A percentile compares a stretch with the other conserved stretches of the same genome.
These are phyloP conservation scores for Wickerhamomyces chambardii DNA, from an alignment of 805 yeast species.

Conservation along the genomic window DNA sequence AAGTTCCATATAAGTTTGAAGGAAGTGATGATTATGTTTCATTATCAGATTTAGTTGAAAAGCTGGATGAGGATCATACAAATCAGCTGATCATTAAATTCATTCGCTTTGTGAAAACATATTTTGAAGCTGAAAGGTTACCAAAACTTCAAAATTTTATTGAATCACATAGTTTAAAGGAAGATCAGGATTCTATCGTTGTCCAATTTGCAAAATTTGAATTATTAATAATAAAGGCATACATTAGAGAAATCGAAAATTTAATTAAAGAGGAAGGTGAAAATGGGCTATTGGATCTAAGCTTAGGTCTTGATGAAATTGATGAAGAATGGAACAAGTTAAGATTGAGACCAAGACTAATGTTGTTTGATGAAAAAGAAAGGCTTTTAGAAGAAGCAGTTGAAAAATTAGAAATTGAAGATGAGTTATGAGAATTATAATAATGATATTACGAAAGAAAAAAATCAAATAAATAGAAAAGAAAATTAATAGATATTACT, in stretches of 20 bases:
- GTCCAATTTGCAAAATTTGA: slow-evolving; percentile 10
- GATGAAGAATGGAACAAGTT: slow-evolving; percentile 15
- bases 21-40: slow-evolving; percentile 7
- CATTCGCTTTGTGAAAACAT: slow-evolving; percentile 9
- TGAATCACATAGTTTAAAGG: neutral
- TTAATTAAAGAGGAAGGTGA: neutral
- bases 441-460: too few relatives aligned
- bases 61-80: slow-evolving; percentile 10
- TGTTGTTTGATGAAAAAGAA: neutral
- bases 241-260: slow-evolving; percentile 1
- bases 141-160: neutral
- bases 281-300: slow-evolving; percentile 8
- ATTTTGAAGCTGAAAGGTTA: slow-evolving; percentile 4
- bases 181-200: slow-evolving; percentile 6
- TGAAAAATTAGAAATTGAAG: neutral
- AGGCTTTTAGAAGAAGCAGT: neutral
- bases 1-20: slow-evolving; percentile 11
- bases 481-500: too few relatives aligned
- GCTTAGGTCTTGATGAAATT: slow-evolving; percentile 13
- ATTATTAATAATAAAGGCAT: slow-evolving; percentile 4
- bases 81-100: slow-evolving; percentile 12
- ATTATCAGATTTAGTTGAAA: slow-evolving; percentile 5
- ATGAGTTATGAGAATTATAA: neutral
- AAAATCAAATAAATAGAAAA: too few relatives aligned
- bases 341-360: slow-evolving; percentile 12